Evolutionary conservation across 192 early-diverging fungal genomes (phyloP), one percentile per base, ranked within the genome.

Genomic region (Coemansia sp.): DNA sequence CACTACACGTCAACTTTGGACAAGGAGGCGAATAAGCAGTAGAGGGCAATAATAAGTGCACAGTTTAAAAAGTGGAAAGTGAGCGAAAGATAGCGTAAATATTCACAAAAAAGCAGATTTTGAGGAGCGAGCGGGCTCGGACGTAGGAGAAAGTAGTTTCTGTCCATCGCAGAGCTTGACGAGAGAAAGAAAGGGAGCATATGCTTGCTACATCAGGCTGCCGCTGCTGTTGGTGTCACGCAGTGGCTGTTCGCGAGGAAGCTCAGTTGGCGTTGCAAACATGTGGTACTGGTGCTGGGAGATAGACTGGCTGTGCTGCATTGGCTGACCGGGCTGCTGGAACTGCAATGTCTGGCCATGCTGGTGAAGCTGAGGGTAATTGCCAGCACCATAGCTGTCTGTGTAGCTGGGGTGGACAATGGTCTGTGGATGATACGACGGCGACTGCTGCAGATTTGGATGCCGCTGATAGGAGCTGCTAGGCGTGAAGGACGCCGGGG

Each of bases 211-310:
- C 41, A 39, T 33, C 39, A 15, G 40, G 30, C 53, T 42, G 41
- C 56, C 47, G 22, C 56, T 45, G 29, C 56, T 53, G 56, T 53
- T 42, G 23, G 22, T n/a, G 51, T 51, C 50, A 39, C 50, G 56
- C 49, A 51, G 42, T 18, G 58, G 43, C 21, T 25, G 40, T 14
- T 60, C 48, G 31, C 40, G 34, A 25, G 48, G 29, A 19, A 60
- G 39, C 52, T 42, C 53, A 8, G 32, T 39, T 8, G 65, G 27
- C 7, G 51, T 34, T 10, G 53, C 45, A 51, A 60, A 60, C 27
- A 68, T 8, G 41, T 54, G 51, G 58, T 68, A 68, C 38, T 68
- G 65, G 17, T 60, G 52, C 36, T 59, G 56, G 37, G 7, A 31
- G 26, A 53, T 50, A 8, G n/a, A n/a, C n/a, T 58, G 36, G 18